Evolutionary conservation across 257 asterid genomes (phyloP), one percentile per base, ranked within the genome.

Genomic region (Striga asiatica): DNA sequence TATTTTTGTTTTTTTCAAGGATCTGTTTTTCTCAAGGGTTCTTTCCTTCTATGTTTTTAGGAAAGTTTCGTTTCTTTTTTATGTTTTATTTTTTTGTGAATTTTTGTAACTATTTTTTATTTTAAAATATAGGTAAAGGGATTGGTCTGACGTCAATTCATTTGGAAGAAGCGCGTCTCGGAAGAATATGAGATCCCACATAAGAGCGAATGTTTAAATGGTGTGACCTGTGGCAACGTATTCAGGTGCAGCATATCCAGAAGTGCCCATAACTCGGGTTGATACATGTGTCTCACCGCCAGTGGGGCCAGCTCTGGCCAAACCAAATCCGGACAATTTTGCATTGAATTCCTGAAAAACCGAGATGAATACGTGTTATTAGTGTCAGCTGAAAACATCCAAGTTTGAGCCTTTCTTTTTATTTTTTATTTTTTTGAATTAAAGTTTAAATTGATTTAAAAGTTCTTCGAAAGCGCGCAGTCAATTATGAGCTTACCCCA

Each of bases 401-500:
- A n/a, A n/a, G n/a, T n/a, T n/a, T n/a, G n/a, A n/a, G n/a, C n/a
- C n/a, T n/a, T n/a, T n/a, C n/a, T n/a, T n/a, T n/a, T n/a, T n/a
- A n/a, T n/a, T n/a, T n/a, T n/a, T n/a, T n/a, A n/a, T n/a, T n/a
- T n/a, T n/a, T n/a, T n/a, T n/a, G n/a, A n/a, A n/a, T 10, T 7
- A 16, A 0, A 43, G 29, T 57, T 2, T 12, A 9, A 4, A 27
- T 19, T n/a, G 22, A 6, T 28, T 58, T n/a, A 28, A 10, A 60
- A 18, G 54, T 9, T 19, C 22, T 20, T 39, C 4, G 13, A 54
- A 66, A 3, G 5, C 8, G 8, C 5, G 5, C 8, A 29, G n/a
- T n/a, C 3, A 29, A 47, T n/a, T 48, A 7, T 21, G 8, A 48
- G 21, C 67, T 13, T 78, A 91, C 98, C 77, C 84, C 77, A 63